A percentile compares a stretch with the other conserved stretches of the same genome.
Evolutionary conservation across 2,329 filamentous ascomycete species (phyloP).

Genomic region (Claviceps fusiformis): DNA sequence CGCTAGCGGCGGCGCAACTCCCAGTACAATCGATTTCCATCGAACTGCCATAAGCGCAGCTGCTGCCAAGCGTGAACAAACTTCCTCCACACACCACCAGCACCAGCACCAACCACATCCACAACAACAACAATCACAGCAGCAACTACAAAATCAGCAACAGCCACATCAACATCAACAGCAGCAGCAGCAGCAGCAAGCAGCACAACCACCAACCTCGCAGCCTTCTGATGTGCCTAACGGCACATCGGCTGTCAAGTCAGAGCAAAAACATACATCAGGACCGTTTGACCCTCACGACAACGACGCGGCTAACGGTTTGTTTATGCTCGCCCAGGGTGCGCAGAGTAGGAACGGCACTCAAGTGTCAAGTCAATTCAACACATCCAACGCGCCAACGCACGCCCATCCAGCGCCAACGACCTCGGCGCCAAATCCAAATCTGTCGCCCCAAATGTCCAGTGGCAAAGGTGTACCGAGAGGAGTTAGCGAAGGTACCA

Average conservation of each 20-base stretch:
- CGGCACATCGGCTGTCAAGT: constrained; percentile 26
- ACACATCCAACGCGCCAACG: constrained; percentile 29
- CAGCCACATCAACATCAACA: constrained; percentile 11
- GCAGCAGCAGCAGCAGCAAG: constrained; percentile 21
- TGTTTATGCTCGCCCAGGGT: constrained; percentile 72
- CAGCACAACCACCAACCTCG: constrained; percentile 25
- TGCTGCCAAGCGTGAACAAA: constrained; percentile 44
- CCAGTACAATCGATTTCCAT: constrained; percentile 86
- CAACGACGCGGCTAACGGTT: constrained; percentile 86
- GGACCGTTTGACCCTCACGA: constrained; percentile 79
- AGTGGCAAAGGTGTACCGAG: constrained; percentile 34
- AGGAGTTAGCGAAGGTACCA: constrained; percentile 55
- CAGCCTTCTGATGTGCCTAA: constrained; percentile 40
- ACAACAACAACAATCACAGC: constrained; percentile 20
- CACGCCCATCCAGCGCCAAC: constrained; percentile 34
- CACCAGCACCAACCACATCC: constrained; percentile 8
- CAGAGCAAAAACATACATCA: constrained; percentile 35
- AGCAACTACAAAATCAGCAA: constrained; percentile 8
- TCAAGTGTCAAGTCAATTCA: constrained; percentile 35
- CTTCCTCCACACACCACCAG: constrained; percentile 16
- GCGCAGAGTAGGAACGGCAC: constrained; percentile 54
- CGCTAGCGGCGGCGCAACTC: constrained; percentile 71
- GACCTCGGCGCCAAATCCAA: constrained; percentile 19
- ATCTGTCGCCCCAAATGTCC: constrained; percentile 38
- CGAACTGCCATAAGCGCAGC: constrained; percentile 78